These are phyloP conservation scores for Rhytidhysteron rufulum DNA, from an alignment of 2,329 filamentous ascomycete species.

Conservation along the genomic window DNA sequence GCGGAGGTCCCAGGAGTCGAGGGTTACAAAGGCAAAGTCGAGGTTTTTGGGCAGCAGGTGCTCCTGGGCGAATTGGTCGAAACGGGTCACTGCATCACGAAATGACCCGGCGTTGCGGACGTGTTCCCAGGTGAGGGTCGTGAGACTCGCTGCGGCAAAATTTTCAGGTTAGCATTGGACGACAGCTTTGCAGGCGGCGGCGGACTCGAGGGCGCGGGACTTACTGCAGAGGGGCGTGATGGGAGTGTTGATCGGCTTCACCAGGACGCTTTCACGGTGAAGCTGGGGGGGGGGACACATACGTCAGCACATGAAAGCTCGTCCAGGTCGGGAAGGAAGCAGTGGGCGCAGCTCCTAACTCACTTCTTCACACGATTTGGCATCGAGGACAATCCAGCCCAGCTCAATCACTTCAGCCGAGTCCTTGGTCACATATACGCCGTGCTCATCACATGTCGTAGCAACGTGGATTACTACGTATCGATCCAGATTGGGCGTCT, in stretches of 20 bases:
- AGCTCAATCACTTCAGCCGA: constrained; percentile 99
- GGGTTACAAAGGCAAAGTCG: constrained; percentile 96
- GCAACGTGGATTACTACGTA: constrained; percentile 98
- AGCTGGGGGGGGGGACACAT: constrained; percentile 56
- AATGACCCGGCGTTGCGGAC: constrained; percentile 96
- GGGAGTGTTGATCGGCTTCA: constrained; percentile 97
- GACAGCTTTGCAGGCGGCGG: constrained; percentile 6
- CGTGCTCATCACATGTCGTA: constrained; percentile 98
- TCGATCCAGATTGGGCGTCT: constrained; percentile 65
- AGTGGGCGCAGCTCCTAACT: constrained; percentile 7
- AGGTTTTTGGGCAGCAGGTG: constrained; percentile 86
- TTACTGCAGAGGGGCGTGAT: constrained; percentile 98
- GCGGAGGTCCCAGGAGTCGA: constrained; percentile 97
- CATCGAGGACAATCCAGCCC: constrained; percentile 93
- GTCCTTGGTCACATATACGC: constrained; percentile 98
- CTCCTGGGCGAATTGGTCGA: constrained; percentile 90
- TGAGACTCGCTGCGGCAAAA: constrained; percentile 72
- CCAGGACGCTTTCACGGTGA: constrained; percentile 90
- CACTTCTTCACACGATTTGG: constrained; percentile 89
- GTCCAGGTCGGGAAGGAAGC: constrained; percentile 8
- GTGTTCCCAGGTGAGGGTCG: constrained; percentile 97
- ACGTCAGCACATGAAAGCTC: constrained; percentile 24
- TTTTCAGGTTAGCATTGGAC: constrained; percentile 23
- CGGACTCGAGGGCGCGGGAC: constrained; percentile 30
- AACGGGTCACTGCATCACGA: constrained; percentile 91